Evolutionary conservation across 2,329 filamentous ascomycete genomes (phyloP), one percentile per base, ranked within the genome.

Genomic region (Purpureocillium lavendulum): DNA sequence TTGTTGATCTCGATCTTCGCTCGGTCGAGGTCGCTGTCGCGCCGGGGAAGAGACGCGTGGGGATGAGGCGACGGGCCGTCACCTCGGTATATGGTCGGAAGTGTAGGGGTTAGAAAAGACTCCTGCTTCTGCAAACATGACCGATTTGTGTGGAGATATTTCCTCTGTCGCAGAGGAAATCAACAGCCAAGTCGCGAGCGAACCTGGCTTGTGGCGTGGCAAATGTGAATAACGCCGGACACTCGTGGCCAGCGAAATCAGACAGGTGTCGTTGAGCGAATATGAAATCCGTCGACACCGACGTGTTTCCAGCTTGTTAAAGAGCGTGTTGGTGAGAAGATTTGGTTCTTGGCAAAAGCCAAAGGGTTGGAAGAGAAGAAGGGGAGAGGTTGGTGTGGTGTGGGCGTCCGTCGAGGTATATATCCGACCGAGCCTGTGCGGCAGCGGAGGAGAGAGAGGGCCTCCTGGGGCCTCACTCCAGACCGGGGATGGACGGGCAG

Each of bases 51-150:
- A 46, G 30, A 32, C 60, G 58, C 65, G 35, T 15, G 61, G 66
- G 66, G 67, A 60, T 62, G 59, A 58, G 61, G 62, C 61, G 61
- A 66, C 57, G 28, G 59, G 65, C 64, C 61, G 71, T 77, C 73
- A 77, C 73, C 73, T 73, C 67, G 71, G 70, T 73, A 73, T 75
- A 67, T 71, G 68, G 66, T 75, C 70, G 71, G 70, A 70, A 58
- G 70, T 69, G 67, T 68, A 70, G 69, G 66, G 69, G 62, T 67
- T 71, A 60, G 64, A 67, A 60, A 61, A 64, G 55, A 64, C 64
- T 69, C 63, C 69, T 70, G 65, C 66, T 69, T 65, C 64, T 62
- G 68, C 67, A 60, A 72, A 77, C 74, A 77, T 77, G 60, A 62
- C 61, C 56, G 58, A 60, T 60, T 52, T 59, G 48, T 48, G 41